These are phyloP conservation scores for Psilocybe sp. DNA, from an alignment of 768 basidiomycete species.

Conservation along the genomic window DNA sequence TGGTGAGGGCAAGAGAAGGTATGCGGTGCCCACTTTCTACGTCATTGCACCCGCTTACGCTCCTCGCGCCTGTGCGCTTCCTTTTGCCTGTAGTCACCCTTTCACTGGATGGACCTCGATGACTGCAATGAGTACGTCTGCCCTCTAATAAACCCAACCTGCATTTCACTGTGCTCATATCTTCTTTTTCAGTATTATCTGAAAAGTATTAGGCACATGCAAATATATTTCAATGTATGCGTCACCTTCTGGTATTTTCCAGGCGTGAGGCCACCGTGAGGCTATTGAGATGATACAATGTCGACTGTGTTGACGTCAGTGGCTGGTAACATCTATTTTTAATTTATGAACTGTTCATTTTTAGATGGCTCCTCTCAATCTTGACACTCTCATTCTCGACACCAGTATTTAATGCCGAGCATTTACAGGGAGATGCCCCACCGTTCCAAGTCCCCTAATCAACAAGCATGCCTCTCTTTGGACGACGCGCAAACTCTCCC, in stretches of 20 bases:
- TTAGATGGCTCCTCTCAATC: background rate
- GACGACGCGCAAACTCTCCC: constrained; percentile 9
- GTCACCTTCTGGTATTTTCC: background rate
- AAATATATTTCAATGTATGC: constrained; percentile 2
- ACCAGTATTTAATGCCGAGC: background rate
- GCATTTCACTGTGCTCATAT: background rate
- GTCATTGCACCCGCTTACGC: constrained; percentile 6
- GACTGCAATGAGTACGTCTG: constrained; percentile 75
- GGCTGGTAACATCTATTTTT: no score
- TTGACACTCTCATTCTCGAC: background rate
- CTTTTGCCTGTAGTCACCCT: constrained; percentile 66
- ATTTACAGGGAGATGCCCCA: background rate
- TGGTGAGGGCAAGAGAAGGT: constrained; percentile 87
- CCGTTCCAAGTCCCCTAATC: background rate
- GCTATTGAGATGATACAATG: background rate
- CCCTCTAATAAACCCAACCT: background rate
- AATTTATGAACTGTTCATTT: background rate
- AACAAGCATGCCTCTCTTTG: constrained; percentile 15
- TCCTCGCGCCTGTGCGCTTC: no score
- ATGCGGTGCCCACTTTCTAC: constrained; percentile 14
- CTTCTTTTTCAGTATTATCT: constrained; percentile 23
- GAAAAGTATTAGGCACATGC: constrained; percentile 26
- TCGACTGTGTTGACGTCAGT: background rate
- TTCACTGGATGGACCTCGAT: constrained; percentile 98
- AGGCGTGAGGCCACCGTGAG: background rate